Base-by-base conservation (phyloP, 176 grass and related monocot genomes). In the Raddia distichophylla region DNA sequence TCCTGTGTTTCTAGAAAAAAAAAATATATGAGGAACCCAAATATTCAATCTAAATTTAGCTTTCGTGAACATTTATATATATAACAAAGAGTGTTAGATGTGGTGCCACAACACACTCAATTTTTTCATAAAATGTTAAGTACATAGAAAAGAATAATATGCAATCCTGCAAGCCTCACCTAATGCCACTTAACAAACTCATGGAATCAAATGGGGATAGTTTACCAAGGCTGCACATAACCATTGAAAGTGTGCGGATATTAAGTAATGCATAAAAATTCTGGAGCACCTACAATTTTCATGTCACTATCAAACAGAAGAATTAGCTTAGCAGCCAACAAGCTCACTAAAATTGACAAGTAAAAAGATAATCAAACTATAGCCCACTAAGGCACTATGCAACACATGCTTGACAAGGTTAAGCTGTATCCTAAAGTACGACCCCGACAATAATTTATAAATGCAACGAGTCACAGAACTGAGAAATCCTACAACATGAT, bases 311-410 rank as follows among this genome's bases (percentile, higher is more conserved):
- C 45, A 82, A 72, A 20, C 8, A 32, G 15, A 81, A 55, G 71
- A 49, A 65, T 55, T n/a, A 56, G 13, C 54, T 75, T 56, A 74
- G 60, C 60, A 74, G 48, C 42, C 65, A 81, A 60, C 19, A 48
- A 59, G 32, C 10, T 71, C 33, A 11, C 8, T 51, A 33, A 34
- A 45, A 45, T 83, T 75, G 19, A 15, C 60, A 43, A 67, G 43
- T 67, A 50, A 33, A 19, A 75, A 69, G 10, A 47, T 47, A 43
- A 47, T 69, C 45, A 47, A 69, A 69, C 15, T 12, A 10, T 60
- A 60, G 5, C 16, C 2, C 33, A 45, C 3, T 68, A 56, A 50
- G 63, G 40, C 9, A 34, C 3, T 68, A 56, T 60, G 63, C 42
- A 53, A 59, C 61, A 75, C 19, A 75, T 75, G 20, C n/a, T 55